Percentiles rank a stretch among this genome's conserved stretches.
phyloP scores from a whole-genome alignment of 2,329 filamentous ascomycete species.

The Didymella pinodella region DNA sequence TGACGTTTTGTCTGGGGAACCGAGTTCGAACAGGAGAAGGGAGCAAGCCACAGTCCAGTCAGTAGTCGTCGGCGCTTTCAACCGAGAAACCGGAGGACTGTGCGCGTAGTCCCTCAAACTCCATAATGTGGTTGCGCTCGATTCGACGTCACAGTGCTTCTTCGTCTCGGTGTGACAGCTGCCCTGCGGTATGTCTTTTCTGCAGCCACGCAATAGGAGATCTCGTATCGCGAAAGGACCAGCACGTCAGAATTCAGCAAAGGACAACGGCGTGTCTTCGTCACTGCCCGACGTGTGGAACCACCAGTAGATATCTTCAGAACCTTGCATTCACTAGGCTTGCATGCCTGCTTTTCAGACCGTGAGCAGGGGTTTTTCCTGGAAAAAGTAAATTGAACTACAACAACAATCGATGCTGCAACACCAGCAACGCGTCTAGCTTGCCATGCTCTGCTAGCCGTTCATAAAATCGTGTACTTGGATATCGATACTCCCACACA shows the following conservation, averaged over 20 bases:
- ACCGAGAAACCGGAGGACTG: background rate
- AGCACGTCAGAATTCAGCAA: too few relatives aligned
- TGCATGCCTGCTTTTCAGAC: background rate
- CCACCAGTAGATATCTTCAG: background rate
- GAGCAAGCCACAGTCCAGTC: conserved; percentile 16
- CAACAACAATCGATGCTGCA: background rate
- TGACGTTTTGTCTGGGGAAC: conserved; percentile 19
- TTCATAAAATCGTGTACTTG: background rate
- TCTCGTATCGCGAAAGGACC: too few relatives aligned
- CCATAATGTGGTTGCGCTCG: conserved; percentile 15
- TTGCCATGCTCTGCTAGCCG: background rate
- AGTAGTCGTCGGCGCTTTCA: conserved; percentile 1
- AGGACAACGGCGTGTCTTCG: too few relatives aligned
- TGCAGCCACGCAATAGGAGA: too few relatives aligned
- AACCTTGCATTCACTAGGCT: background rate
- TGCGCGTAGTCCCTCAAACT: conserved; percentile 3
- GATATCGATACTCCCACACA: background rate
- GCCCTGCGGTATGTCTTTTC: too few relatives aligned
- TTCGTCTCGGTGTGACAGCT: conserved; percentile 1
- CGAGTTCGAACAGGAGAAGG: conserved; percentile 7
- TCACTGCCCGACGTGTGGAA: background rate
- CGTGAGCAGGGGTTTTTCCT: background rate
- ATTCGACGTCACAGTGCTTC: conserved; percentile 17
- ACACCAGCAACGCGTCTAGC: conserved; percentile 6
- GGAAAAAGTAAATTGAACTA: background rate